Evolutionary conservation across 345 rosid species (phyloP), one percentile per base, ranked within the genome.

Genomic region (Ceriops zippeliana): DNA sequence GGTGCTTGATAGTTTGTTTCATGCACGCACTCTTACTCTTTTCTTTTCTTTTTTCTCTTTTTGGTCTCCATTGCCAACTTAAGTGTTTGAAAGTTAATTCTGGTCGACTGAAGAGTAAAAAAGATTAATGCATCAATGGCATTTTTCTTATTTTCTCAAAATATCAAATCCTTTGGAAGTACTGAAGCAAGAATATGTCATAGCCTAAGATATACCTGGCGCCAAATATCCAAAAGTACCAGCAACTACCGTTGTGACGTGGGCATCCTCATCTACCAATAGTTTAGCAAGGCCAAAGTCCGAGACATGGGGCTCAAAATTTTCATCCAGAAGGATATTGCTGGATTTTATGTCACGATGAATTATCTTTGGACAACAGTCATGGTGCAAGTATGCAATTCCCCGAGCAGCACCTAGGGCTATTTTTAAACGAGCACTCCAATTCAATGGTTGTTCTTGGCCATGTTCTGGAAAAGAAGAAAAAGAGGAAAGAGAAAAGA

Each of bases 161-260:
- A 42, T 42, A 11, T 42, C 15, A 42, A 11, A 11, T 11, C 19
- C 49, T 42, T 42, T 5, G 0, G 5, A 42, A 11, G 2, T 17
- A 11, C 5, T 13, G 19, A 3, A 42, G 49, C 19, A 42, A 42
- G 49, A 9, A 5, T 54, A 54, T 1, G 28, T 54, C 11, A 22
- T 52, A 52, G 26, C 3, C 10, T n/a, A 27, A 37, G 54, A 61
- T 59, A n/a, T 61, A 91, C 98, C 97, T 71, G 98, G 98, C 46
- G 98, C 98, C 65, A 93, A 82, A 83, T 93, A 93, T 75, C 98
- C 98, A 68, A 91, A 91, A 64, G 97, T 91, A 80, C 98, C 98
- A 51, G 98, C 98, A 65, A 93, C 98, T 32, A 91, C 96, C 10
- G 97, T 93, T 16, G 98, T 93, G 53, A 93, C 87, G 53, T 89